Base-by-base conservation (phyloP, 2,329 filamentous ascomycete species). In the Neofusicoccum sp. region DNA sequence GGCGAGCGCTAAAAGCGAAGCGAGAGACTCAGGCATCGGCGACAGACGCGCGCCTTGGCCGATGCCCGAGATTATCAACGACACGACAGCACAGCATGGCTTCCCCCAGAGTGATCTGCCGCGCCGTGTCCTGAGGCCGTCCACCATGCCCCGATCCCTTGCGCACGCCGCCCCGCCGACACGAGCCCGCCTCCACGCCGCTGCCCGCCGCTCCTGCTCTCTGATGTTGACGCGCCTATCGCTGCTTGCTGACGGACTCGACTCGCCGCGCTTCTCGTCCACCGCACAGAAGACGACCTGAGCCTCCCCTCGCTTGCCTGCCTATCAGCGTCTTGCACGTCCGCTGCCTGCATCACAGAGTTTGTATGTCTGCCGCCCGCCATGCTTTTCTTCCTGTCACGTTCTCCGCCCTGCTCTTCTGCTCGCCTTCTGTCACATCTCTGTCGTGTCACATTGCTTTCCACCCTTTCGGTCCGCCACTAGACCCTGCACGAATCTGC, bases 401-500 rank as follows among this genome's bases (percentile, higher is more conserved):
- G 14, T 28, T 11, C 5, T 28, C 4, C 38, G 49, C 49, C 11
- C 24, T 33, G 6, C 49, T 41, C 6, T 20, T 41, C 34, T 30
- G 20, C 34, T 6, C 49, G 26, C 45, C 30, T 33, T 33, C 38
- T 43, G 51, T 56, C 7, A 36, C 36, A 43, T 38, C 26, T 56
- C 38, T 24, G 34, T 28, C n/a, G 51, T 56, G 51, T 34, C 24
- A 56, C 51, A 56, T 56, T 56, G 51, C 16, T 56, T 56, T 24
- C 36, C 51, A 14, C 34, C 31, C 36, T 54, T 26, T 54, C 41
- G 49, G 49, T 36, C 41, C 33, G n/a, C 36, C 20, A 11, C 12
- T 16, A 44, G 58, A 45, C 48, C 47, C 58, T 54, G 58, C 58
- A 60, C 48, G n/a, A 31, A 53, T 60, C 58, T 60, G 58, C 58